Conservation (phyloP, 108 stramenopile species). For the Skeletonema costatum region DNA sequence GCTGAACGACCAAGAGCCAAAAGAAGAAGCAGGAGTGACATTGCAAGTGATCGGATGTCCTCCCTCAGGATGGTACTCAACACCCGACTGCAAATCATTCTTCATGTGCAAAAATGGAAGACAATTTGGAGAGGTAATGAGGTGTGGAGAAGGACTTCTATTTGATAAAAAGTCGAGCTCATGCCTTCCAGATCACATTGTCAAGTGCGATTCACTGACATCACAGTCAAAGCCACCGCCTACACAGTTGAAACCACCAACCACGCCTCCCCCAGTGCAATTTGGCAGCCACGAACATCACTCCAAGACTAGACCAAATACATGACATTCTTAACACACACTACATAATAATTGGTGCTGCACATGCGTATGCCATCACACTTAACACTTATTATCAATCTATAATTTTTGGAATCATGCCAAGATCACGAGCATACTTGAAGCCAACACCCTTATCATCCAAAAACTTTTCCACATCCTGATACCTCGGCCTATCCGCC, state of each 20-base stretch:
- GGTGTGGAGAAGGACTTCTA: background rate
- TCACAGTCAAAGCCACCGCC: no score
- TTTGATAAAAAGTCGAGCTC: background rate
- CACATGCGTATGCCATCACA: no score
- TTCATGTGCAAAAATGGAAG: background rate
- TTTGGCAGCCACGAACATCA: background rate
- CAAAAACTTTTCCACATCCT: slow-evolving; percentile 85
- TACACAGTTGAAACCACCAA: no score
- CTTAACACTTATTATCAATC: no score
- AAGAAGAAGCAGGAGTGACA: background rate
- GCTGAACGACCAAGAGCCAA: background rate
- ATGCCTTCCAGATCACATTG: background rate
- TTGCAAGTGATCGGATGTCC: background rate
- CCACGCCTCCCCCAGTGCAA: no score
- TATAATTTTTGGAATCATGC: slow-evolving; percentile 73
- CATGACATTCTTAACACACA: background rate
- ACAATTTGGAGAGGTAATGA: background rate
- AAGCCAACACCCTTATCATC: slow-evolving; percentile 74
- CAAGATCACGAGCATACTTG: slow-evolving; percentile 87
- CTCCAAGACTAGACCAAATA: background rate
- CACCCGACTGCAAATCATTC: background rate
- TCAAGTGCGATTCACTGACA: background rate
- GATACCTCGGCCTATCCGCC: slow-evolving; percentile 73
- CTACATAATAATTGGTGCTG: background rate
- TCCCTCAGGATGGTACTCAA: background rate